Conservation (phyloP, 257 asterid species). For the Avicennia marina region DNA sequence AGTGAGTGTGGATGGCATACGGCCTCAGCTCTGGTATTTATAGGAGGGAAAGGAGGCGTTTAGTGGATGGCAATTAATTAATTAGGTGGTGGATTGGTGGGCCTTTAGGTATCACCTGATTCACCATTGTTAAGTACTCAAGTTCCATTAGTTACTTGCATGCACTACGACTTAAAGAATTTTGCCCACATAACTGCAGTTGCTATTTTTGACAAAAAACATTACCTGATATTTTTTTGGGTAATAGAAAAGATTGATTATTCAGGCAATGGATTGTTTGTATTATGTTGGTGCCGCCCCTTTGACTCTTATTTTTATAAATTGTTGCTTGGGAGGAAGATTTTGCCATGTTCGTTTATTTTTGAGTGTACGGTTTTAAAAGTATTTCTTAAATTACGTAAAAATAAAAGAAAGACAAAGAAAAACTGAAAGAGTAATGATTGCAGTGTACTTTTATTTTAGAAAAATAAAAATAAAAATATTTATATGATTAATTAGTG, state of each 20-base stretch:
- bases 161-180: not conserved
- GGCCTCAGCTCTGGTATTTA: constrained; percentile 33
- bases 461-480: too few species aligned
- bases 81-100: not conserved
- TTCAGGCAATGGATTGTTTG: not conserved
- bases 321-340: too few species aligned
- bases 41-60: constrained; percentile 19
- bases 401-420: too few species aligned
- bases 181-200: not conserved
- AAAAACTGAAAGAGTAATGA: too few species aligned
- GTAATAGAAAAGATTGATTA: not conserved
- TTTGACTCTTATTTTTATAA: not conserved
- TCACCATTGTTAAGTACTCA: too few species aligned
- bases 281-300: not conserved
- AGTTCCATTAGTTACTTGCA: not conserved
- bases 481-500: too few species aligned
- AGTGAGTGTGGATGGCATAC: constrained; percentile 48
- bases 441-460: too few species aligned
- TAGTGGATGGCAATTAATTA: constrained; percentile 14
- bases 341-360: too few species aligned
- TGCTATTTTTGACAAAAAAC: not conserved
- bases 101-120: not conserved
- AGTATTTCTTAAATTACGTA: too few species aligned
- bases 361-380: too few species aligned
- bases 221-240: not conserved